These are phyloP conservation scores for Tuber microsphaerosporum DNA, from an alignment of 495 filamentous ascomycete genomes.

Conservation along the genomic window DNA sequence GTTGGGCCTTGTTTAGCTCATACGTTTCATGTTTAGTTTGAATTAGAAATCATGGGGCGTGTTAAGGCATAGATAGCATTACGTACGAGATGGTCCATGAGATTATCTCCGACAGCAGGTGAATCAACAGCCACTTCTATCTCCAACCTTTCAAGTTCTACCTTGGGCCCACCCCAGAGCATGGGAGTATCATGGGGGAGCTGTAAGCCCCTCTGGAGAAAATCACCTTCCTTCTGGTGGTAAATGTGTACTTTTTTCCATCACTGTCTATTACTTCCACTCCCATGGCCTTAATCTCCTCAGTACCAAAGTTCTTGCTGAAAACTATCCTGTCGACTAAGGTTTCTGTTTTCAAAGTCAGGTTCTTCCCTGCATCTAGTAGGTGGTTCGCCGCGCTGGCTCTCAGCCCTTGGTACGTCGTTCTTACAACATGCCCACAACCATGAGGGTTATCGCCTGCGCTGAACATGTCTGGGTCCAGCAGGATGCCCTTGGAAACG, in stretches of 20 bases:
- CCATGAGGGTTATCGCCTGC: constrained; percentile 48
- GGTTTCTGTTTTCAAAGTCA: constrained; percentile 44
- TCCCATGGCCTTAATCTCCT: constrained; percentile 38
- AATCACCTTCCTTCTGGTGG: constrained; percentile 46
- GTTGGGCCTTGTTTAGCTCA: constrained; percentile 48
- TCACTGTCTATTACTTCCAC: constrained; percentile 35
- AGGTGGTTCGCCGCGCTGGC: constrained; percentile 50
- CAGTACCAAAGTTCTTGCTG: constrained; percentile 25
- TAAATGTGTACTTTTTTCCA: constrained; percentile 28
- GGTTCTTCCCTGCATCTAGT: constrained; percentile 32
- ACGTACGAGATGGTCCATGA: constrained; percentile 44
- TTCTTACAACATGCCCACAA: constrained; percentile 50
- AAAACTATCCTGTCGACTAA: constrained; percentile 43
- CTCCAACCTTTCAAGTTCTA: constrained; percentile 40
- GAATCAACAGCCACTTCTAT: constrained; percentile 45
- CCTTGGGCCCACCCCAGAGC: constrained; percentile 47
- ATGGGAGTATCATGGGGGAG: constrained; percentile 48
- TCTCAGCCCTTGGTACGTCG: constrained; percentile 49
- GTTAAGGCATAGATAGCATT: not conserved
- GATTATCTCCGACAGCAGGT: constrained; percentile 47
- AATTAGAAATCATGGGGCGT: not conserved
- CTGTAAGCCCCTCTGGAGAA: constrained; percentile 45
- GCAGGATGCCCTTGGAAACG: constrained; percentile 46
- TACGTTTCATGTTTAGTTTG: constrained; percentile 38
- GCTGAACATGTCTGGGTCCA: constrained; percentile 50